These are phyloP conservation scores for Kodamaea lidongshanica DNA, from an alignment of 805 yeast genomes.

Conservation along the genomic window DNA sequence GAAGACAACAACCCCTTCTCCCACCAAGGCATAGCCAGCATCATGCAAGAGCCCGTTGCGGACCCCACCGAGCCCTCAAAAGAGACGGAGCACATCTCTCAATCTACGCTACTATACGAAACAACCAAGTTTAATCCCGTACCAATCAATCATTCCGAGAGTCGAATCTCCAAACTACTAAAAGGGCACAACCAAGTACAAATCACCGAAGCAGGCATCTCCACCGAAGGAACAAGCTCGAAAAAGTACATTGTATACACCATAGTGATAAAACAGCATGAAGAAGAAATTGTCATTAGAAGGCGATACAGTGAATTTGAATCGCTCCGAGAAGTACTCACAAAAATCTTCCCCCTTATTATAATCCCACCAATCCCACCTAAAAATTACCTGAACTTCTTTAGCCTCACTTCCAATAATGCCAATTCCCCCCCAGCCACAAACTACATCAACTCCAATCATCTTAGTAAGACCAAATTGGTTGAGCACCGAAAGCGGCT, in stretches of 20 bases:
- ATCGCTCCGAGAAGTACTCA: slow-evolving; percentile 63
- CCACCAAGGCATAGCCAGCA: slow-evolving; percentile 23
- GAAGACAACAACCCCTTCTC: slow-evolving; percentile 38
- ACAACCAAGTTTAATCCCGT: slow-evolving; percentile 18
- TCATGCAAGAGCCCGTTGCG: slow-evolving; percentile 10
- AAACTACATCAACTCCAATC: slow-evolving; percentile 36
- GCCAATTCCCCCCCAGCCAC: slow-evolving; percentile 4
- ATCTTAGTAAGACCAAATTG: slow-evolving; percentile 30
- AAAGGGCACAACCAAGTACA: slow-evolving; percentile 25
- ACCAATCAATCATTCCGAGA: slow-evolving; percentile 26
- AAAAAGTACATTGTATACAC: slow-evolving; percentile 73
- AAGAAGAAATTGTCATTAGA: slow-evolving; percentile 51
- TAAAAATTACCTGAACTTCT: slow-evolving; percentile 33
- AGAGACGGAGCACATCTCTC: slow-evolving; percentile 16
- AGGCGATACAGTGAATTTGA: slow-evolving; percentile 88
- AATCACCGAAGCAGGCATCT: slow-evolving; percentile 80
- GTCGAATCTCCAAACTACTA: slow-evolving; percentile 32
- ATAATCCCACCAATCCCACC: slow-evolving; percentile 91
- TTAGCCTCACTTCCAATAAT: slow-evolving; percentile 4
- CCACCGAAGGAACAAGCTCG: slow-evolving; percentile 63
- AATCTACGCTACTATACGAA: slow-evolving; percentile 25
- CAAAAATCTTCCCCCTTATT: slow-evolving; percentile 69
- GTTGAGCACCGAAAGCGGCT: slow-evolving; percentile 46
- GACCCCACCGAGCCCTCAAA: slow-evolving; percentile 1
- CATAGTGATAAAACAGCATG: slow-evolving; percentile 41